Conservation (phyloP, 2,329 filamentous ascomycete genomes). For the Trichocomaceae sp. region DNA sequence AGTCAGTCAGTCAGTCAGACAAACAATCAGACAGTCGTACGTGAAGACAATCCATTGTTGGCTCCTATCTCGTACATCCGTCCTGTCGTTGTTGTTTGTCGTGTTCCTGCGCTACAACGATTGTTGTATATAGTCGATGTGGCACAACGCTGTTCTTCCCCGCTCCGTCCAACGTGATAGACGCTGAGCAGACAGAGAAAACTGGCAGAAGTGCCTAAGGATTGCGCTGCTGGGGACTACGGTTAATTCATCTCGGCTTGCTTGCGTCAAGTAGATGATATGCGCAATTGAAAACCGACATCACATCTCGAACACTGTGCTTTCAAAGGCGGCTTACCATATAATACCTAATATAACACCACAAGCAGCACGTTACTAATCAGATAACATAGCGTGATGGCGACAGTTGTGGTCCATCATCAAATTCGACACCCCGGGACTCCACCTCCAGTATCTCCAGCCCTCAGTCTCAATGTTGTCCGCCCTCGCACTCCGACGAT, state of each 20-base stretch:
- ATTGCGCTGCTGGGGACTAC: neutral
- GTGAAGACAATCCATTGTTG: neutral
- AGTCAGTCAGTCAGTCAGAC: no score
- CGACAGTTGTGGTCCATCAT: slow-evolving; percentile 44
- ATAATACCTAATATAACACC: neutral
- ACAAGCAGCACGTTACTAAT: neutral
- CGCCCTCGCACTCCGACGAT: slow-evolving; percentile 52
- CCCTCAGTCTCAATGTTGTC: slow-evolving; percentile 52
- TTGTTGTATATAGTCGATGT: neutral
- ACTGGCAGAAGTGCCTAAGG: neutral
- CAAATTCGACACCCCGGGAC: slow-evolving; percentile 44
- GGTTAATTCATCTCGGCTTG: neutral
- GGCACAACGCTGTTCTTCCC: slow-evolving; percentile 8
- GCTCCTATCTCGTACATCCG: neutral
- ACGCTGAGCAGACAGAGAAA: neutral
- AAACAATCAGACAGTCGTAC: neutral
- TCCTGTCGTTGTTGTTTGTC: neutral
- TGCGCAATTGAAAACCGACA: neutral
- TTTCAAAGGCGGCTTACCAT: neutral
- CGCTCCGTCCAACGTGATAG: slow-evolving; percentile 1
- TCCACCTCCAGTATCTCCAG: slow-evolving; percentile 42
- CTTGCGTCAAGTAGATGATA: neutral
- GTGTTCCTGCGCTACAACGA: neutral
- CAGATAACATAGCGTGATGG: slow-evolving; percentile 27
- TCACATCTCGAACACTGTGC: neutral